Evolutionary conservation across 495 filamentous ascomycete species (phyloP).

Genomic region (Staphylotrichum longicolle): DNA sequence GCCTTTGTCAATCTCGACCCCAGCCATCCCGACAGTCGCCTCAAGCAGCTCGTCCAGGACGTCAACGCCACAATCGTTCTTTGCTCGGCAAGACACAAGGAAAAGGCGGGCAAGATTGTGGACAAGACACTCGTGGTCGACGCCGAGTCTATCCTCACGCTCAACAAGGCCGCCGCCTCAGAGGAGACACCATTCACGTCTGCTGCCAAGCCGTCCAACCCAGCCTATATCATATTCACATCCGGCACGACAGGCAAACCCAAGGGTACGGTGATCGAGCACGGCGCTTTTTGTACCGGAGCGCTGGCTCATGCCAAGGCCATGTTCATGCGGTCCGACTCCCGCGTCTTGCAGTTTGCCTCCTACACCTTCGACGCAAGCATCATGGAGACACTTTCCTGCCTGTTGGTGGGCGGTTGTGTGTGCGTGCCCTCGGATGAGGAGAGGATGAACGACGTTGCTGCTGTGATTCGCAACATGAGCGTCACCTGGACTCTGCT

Average conservation of each 20-base stretch:
- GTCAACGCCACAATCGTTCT: conserved; percentile 42
- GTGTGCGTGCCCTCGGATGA: conserved; percentile 43
- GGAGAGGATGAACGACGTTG: conserved; percentile 32
- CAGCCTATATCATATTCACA: conserved; percentile 58
- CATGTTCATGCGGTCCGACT: conserved; percentile 40
- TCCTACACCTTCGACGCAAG: conserved; percentile 62
- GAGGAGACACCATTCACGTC: conserved; percentile 10
- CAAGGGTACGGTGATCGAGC: conserved; percentile 46
- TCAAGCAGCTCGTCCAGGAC: conserved; percentile 35
- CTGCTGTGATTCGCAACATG: conserved; percentile 28
- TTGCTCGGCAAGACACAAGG: conserved; percentile 45
- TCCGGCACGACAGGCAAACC: conserved; percentile 49
- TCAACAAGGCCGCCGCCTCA: not conserved
- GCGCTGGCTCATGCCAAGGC: conserved; percentile 40
- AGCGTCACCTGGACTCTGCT: conserved; percentile 33
- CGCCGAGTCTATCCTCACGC: conserved; percentile 2
- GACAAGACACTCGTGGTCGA: conserved; percentile 7
- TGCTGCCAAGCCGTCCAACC: conserved; percentile 31
- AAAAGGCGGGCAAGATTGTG: conserved; percentile 21
- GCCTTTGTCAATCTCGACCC: conserved; percentile 60
- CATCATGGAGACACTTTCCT: conserved; percentile 55
- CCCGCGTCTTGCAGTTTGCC: conserved; percentile 58
- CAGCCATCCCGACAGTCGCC: conserved; percentile 49
- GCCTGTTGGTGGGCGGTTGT: conserved; percentile 50
- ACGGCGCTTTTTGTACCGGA: conserved; percentile 38